Conservation (phyloP, 805 yeast species). For the Wickerhamomyces queroliae region DNA sequence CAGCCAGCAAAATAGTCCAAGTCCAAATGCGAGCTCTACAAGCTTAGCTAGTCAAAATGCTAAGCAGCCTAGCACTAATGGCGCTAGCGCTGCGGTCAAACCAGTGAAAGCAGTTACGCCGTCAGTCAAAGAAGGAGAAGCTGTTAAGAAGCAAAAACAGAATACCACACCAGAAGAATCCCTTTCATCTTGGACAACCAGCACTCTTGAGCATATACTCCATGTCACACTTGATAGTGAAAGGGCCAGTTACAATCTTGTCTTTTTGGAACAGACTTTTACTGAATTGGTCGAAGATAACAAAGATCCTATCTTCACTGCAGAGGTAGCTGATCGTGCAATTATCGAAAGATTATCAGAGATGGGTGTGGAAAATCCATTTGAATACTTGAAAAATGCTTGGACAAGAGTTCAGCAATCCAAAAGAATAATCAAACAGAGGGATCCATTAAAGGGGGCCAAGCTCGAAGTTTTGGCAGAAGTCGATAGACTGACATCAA, state of each 20-base stretch:
- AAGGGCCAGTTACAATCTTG: conserved; percentile 3
- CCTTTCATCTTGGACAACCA: conserved; percentile 4
- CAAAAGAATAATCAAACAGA: conserved; percentile 38
- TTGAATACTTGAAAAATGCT: conserved; percentile 40
- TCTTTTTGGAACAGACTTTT: conserved; percentile 18
- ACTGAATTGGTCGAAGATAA: conserved; percentile 17
- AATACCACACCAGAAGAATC: conserved; percentile 1
- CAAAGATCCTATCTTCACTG: conserved; percentile 13
- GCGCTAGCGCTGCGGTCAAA: no score
- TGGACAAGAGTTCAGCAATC: conserved; percentile 36
- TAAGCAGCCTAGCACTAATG: background rate
- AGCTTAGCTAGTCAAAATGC: background rate
- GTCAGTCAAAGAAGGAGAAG: conserved; percentile 1
- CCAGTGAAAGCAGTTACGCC: background rate
- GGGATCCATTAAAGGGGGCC: conserved; percentile 30
- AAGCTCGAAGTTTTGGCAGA: conserved; percentile 41
- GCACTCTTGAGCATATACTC: conserved; percentile 11
- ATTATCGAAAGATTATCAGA: conserved; percentile 55
- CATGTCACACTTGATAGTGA: conserved; percentile 17
- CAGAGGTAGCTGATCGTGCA: conserved; percentile 36
- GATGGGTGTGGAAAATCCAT: conserved; percentile 40
- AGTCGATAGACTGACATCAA: conserved; percentile 41
- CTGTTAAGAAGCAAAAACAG: background rate
- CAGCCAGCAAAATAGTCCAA: background rate
- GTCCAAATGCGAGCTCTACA: background rate